Evolutionary conservation across 345 rosid genomes (phyloP).

Genomic region (Noccaea bulbosa): DNA sequence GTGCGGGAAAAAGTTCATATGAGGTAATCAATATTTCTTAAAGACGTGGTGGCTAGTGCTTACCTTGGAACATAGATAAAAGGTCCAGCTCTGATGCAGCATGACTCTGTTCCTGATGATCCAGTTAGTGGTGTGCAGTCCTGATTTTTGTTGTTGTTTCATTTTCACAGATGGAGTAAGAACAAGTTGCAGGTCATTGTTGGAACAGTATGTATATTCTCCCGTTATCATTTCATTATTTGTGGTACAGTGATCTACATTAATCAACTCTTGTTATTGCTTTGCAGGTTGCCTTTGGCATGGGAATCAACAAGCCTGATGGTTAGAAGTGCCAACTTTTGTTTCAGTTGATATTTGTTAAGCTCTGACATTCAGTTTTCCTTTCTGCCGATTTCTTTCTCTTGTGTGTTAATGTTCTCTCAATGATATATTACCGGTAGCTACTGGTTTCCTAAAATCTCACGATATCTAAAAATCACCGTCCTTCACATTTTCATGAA

Average conservation of each 20-base stretch:
- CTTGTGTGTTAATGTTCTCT: not conserved
- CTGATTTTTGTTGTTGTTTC: slow-evolving; percentile 28
- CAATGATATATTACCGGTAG: not conserved
- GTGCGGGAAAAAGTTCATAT: slow-evolving; percentile 88
- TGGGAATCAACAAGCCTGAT: slow-evolving; percentile 99
- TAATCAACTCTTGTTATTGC: slow-evolving; percentile 27
- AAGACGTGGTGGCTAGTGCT: too few relatives aligned
- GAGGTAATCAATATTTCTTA: slow-evolving; percentile 45
- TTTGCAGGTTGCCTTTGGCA: slow-evolving; percentile 95
- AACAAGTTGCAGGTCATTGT: slow-evolving; percentile 93
- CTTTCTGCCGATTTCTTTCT: not conserved
- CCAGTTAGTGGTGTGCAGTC: slow-evolving; percentile 10
- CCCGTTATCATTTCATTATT: slow-evolving; percentile 15
- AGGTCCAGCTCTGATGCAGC: slow-evolving; percentile 9
- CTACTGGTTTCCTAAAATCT: not conserved
- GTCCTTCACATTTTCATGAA: not conserved
- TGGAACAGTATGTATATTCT: slow-evolving; percentile 76
- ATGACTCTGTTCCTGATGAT: slow-evolving; percentile 17
- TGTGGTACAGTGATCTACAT: slow-evolving; percentile 10
- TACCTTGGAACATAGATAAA: too few relatives aligned
- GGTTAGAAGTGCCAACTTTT: slow-evolving; percentile 56
- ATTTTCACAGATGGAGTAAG: slow-evolving; percentile 82
- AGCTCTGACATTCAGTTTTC: not conserved
- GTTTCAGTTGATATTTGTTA: slow-evolving; percentile 17
- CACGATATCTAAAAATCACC: not conserved